Percentiles rank a stretch among this genome's conserved stretches.
Conservation (phyloP, 345 rosid species). For the Salix exigua region DNA sequence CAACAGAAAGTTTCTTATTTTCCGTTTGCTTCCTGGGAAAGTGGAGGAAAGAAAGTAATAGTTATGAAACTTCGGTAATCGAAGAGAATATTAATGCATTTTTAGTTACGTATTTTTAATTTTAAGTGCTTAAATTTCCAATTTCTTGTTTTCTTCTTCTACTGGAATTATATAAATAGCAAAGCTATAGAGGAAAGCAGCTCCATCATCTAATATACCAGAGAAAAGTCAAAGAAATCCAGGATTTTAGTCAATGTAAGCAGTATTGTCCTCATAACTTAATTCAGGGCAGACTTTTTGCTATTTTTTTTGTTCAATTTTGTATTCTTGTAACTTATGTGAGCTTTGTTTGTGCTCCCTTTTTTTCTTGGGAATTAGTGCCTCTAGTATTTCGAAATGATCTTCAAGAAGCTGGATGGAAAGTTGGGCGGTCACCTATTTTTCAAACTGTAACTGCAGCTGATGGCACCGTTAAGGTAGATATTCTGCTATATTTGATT, state of each 20-base stretch:
- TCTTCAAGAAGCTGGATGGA: conserved; percentile 84
- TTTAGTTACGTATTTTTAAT: not conserved
- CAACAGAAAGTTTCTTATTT: not conserved
- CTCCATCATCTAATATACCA: conserved; percentile 80
- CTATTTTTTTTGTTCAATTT: not conserved
- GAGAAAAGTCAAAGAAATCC: conserved; percentile 69
- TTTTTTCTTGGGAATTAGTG: conserved; percentile 36
- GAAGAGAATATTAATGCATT: not conserved
- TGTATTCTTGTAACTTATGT: conserved; percentile 1
- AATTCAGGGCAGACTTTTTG: not conserved
- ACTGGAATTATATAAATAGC: conserved; percentile 29
- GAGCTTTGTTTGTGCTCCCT: not conserved
- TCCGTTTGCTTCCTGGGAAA: not conserved
- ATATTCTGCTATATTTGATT: not conserved
- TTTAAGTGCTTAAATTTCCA: not conserved
- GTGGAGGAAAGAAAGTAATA: not conserved
- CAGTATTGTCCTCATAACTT: not conserved
- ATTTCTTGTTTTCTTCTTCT: not conserved
- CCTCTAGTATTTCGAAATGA: conserved; percentile 77
- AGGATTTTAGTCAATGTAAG: conserved; percentile 81
- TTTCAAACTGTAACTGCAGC: conserved; percentile 65
- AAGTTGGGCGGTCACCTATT: conserved; percentile 73
- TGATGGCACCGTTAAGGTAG: conserved; percentile 94
- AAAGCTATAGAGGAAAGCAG: conserved; percentile 90
- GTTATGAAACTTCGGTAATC: not conserved